phyloP scores from a whole-genome alignment of 805 yeast species.

The Schwanniomyces pseudopolymorphus region DNA sequence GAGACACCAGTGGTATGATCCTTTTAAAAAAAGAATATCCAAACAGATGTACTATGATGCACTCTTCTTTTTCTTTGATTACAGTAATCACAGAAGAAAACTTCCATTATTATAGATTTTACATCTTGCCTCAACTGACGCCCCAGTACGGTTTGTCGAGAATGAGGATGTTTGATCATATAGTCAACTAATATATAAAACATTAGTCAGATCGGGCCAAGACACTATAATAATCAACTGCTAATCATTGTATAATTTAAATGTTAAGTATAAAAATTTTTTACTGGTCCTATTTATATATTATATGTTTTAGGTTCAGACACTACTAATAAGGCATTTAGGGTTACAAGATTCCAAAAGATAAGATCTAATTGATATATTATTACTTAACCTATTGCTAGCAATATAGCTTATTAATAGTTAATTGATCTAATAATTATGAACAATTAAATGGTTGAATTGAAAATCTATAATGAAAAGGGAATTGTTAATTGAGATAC shows the following conservation, averaged over 20 bases:
- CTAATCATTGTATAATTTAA: constrained; percentile 1
- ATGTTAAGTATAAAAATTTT: not conserved
- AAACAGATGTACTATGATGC: constrained; percentile 50
- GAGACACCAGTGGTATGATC: constrained; percentile 46
- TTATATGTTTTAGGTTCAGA: not conserved
- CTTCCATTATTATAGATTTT: constrained; percentile 5
- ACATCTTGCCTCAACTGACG: constrained; percentile 36
- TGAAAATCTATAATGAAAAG: not conserved
- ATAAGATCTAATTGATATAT: not conserved
- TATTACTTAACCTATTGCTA: not conserved
- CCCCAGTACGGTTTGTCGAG: constrained; percentile 44
- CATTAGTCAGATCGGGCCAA: constrained; percentile 15
- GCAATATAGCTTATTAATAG: not conserved
- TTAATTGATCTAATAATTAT: not conserved
- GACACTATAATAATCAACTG: constrained; percentile 9
- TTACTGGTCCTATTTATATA: not conserved
- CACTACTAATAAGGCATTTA: not conserved
- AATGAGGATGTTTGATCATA: constrained; percentile 31
- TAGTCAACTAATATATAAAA: constrained; percentile 1
- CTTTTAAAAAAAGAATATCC: constrained; percentile 14
- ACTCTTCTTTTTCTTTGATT: constrained; percentile 23
- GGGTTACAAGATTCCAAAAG: not conserved
- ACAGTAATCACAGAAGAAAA: constrained; percentile 5
- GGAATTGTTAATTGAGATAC: not conserved
- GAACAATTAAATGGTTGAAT: not conserved